Percentiles rank a stretch among this genome's conserved stretches.
phyloP scores from a whole-genome alignment of 2,329 filamentous ascomycete genomes.

The Plectosphaerella plurivora region DNA sequence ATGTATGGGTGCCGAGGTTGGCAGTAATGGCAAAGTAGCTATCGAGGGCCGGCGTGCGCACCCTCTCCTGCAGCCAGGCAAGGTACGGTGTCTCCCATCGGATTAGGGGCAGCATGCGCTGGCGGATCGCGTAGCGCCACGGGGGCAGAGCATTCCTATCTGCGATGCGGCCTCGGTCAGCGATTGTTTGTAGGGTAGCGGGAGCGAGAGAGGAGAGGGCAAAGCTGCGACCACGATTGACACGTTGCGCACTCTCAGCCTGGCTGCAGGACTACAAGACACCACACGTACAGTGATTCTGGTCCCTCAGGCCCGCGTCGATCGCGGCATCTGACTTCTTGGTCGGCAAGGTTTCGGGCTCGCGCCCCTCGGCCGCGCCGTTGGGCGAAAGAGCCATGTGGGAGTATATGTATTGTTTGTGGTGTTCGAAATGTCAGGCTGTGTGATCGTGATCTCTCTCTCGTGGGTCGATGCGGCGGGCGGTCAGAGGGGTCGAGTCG shows the following conservation, averaged over 20 bases:
- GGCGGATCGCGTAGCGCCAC: slow-evolving; percentile 86
- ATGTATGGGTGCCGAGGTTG: slow-evolving; percentile 95
- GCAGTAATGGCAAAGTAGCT: slow-evolving; percentile 96
- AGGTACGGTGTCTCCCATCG: slow-evolving; percentile 95
- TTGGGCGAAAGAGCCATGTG: slow-evolving; percentile 27
- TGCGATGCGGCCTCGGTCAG: slow-evolving; percentile 28
- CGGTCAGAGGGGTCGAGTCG: background rate
- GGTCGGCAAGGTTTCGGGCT: slow-evolving; percentile 26
- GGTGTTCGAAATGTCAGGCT: background rate
- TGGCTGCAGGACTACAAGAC: background rate
- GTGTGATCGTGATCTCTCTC: background rate
- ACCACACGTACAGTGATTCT: slow-evolving; percentile 67
- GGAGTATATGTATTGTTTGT: background rate
- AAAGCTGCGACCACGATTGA: background rate
- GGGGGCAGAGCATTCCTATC: slow-evolving; percentile 76
- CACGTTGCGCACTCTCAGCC: background rate
- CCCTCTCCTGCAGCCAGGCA: slow-evolving; percentile 73
- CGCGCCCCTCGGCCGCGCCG: slow-evolving; percentile 18
- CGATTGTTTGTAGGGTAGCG: background rate
- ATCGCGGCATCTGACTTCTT: background rate
- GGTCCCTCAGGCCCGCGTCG: slow-evolving; percentile 75
- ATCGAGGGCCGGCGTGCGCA: slow-evolving; percentile 82
- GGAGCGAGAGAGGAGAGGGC: slow-evolving; percentile 1
- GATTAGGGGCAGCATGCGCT: slow-evolving; percentile 77
- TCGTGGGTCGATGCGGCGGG: background rate